A percentile compares a stretch with the other conserved stretches of the same genome.
phyloP scores from a whole-genome alignment of 805 yeast genomes.

The Ogataea corticis region DNA sequence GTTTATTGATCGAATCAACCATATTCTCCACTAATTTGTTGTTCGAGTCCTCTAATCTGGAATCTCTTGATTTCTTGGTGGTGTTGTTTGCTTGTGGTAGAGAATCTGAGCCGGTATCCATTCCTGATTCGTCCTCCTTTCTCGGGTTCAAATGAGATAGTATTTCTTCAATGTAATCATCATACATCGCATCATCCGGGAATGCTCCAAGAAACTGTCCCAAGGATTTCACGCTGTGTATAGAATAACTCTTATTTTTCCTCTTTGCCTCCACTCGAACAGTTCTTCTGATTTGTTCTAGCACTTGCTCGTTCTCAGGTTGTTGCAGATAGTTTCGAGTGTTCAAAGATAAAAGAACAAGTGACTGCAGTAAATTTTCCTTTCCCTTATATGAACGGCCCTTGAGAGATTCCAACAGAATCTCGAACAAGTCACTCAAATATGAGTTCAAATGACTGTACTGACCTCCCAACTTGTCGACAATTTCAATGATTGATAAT shows the following conservation, averaged over 20 bases:
- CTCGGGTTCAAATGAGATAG: constrained; percentile 15
- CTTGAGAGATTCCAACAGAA: constrained; percentile 58
- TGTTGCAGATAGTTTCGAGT: constrained; percentile 38
- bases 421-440: constrained; percentile 43
- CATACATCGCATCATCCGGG: constrained; percentile 36
- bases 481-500: constrained; percentile 58
- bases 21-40: constrained; percentile 14
- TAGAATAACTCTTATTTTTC: constrained; percentile 64
- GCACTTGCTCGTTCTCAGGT: constrained; percentile 32
- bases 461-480: constrained; percentile 43
- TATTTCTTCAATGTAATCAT: constrained; percentile 39
- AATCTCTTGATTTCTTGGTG: constrained; percentile 19
- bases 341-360: constrained; percentile 57
- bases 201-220: constrained; percentile 45
- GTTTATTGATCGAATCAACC: constrained; percentile 38
- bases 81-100: constrained; percentile 26
- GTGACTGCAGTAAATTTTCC: constrained; percentile 69
- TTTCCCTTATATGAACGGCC: constrained; percentile 92
- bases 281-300: constrained; percentile 41
- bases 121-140: constrained; percentile 38
- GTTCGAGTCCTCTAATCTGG: constrained; percentile 23
- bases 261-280: constrained; percentile 64
- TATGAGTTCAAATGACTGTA: constrained; percentile 20
- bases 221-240: constrained; percentile 50
- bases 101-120: constrained; percentile 39